phyloP scores from a whole-genome alignment of 1,284 basidiomycete genomes.

The Austroboletus olivaceoglutinosus region DNA sequence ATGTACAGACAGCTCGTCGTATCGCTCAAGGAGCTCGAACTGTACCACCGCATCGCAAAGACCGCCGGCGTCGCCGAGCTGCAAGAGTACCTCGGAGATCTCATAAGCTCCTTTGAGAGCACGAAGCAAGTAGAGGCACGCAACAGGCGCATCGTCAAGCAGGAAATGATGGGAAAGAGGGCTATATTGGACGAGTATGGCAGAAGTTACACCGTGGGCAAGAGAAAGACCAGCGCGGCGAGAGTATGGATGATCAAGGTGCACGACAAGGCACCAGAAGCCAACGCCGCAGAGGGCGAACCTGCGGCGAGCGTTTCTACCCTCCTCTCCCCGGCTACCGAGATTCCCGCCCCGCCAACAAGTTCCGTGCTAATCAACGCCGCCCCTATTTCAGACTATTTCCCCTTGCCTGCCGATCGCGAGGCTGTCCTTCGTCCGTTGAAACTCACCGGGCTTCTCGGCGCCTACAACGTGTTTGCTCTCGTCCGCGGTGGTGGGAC shows the following conservation, averaged over 20 bases:
- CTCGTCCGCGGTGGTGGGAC: conserved; percentile 87
- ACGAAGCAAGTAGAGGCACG: conserved; percentile 55
- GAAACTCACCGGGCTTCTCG: conserved; percentile 81
- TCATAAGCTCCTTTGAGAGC: conserved; percentile 68
- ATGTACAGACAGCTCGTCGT: conserved; percentile 70
- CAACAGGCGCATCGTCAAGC: conserved; percentile 40
- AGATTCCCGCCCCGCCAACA: conserved; percentile 36
- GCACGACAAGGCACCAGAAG: conserved; percentile 49
- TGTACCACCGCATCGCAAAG: conserved; percentile 67
- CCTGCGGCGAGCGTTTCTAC: conserved; percentile 13
- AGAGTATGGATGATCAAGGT: conserved; percentile 94
- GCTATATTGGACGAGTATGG: conserved; percentile 69
- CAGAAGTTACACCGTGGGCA: conserved; percentile 79
- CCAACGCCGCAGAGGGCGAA: conserved; percentile 14
- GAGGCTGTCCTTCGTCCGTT: conserved; percentile 82
- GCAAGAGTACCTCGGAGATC: conserved; percentile 48
- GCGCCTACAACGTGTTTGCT: conserved; percentile 91
- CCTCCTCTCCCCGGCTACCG: conserved; percentile 19
- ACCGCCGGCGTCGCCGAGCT: conserved; percentile 64
- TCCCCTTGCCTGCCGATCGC: conserved; percentile 74
- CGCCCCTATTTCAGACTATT: conserved; percentile 74
- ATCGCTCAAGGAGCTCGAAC: conserved; percentile 71
- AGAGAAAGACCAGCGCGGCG: conserved; percentile 83
- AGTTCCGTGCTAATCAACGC: conserved; percentile 83
- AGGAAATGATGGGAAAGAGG: conserved; percentile 40